A percentile compares a stretch with the other conserved stretches of the same genome.
Evolutionary conservation across 371 early-diverging fungal species (phyloP).

Genomic region (Mortierella sp.): DNA sequence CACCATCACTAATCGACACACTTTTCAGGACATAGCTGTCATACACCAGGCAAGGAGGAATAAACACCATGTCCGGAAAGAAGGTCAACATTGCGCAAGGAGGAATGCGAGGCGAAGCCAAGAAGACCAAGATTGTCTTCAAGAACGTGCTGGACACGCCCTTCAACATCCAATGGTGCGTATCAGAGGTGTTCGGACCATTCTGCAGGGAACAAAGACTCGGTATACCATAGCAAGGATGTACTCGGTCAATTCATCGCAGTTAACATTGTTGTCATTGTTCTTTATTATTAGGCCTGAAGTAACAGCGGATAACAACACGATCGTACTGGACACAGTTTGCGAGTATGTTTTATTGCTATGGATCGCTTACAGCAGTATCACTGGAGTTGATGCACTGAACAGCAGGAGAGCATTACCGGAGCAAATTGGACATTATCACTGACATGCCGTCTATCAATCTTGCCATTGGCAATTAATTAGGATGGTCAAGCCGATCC

Average conservation of each 20-base stretch:
- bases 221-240: too few relatives aligned
- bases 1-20: background rate
- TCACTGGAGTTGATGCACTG: background rate
- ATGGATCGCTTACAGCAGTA: background rate
- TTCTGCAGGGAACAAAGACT: too few relatives aligned
- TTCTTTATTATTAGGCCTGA: constrained; percentile 26
- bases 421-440: background rate
- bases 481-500: constrained; percentile 36
- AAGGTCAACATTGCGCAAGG: constrained; percentile 19
- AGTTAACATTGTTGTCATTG: too few relatives aligned
- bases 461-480: background rate
- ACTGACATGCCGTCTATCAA: background rate
- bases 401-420: background rate
- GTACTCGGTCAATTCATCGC: too few relatives aligned
- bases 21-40: background rate
- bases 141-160: constrained; percentile 52
- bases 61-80: constrained; percentile 19
- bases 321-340: constrained; percentile 38
- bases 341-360: constrained; percentile 27
- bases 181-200: background rate
- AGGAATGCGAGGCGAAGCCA: constrained; percentile 50
- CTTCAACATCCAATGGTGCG: constrained; percentile 48
- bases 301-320: constrained; percentile 20
- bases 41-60: background rate
- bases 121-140: constrained; percentile 38